Evolutionary conservation across 176 grass and related monocot genomes (phyloP), one percentile per base, ranked within the genome.

Genomic region (Aegilops speltoides): DNA sequence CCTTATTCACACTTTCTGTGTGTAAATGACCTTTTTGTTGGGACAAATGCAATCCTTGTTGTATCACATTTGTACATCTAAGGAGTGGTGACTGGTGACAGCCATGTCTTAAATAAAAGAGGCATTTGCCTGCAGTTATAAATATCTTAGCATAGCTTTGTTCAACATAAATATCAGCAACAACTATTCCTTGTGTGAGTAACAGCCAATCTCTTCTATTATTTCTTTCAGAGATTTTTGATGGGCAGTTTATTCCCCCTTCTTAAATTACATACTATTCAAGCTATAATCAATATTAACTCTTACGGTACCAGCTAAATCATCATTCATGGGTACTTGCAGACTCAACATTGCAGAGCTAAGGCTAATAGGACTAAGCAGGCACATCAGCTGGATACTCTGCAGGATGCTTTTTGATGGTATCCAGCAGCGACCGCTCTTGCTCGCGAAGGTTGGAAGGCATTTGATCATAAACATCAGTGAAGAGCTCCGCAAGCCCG

Each of bases 311-410:
- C 50, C 34, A 85, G 41, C 82, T 64, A 61, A 81, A 64, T 81
- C 13, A 81, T 80, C 50, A 85, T 78, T 76, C 8, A 54, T 67
- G 76, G 34, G 62, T 85, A 88, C 34, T 83, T 83, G 23, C 79
- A 73, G 48, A 61, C 15, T 29, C 28, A 68, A 68, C 64, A 33
- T 32, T 11, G 56, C 56, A 43, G 24, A 73, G 59, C 84, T 20
- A 40, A 41, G 23, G 8, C 0, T 32, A 70, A 77, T 72, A 33
- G 67, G 57, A 81, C 87, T 94, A 96, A 72, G 92, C 29, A 54
- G 89, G 90, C 46, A 99, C 89, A 89, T 99, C 90, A 65, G 92
- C 72, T 83, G 94, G 97, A 77, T 94, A 99, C 15, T 93, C 89
- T 57, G 67, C 78, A 67, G 87, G 89, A 71, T 99, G 88, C 62